Percentiles rank a stretch among this genome's conserved stretches.
Evolutionary conservation across 306 rosid genomes (phyloP).

Genomic region (Hippophae tibetana): DNA sequence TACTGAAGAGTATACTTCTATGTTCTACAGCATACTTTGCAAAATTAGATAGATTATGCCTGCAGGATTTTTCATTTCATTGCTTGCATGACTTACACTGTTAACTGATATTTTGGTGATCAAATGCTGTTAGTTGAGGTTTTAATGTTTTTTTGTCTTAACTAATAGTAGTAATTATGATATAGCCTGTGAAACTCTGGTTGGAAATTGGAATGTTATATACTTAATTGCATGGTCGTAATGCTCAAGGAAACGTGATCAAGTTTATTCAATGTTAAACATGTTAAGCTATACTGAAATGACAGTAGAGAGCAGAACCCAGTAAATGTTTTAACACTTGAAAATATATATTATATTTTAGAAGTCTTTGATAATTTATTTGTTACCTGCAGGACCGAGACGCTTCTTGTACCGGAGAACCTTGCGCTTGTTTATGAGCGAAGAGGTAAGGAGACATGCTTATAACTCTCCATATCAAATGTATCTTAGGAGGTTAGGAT

Average conservation of each 20-base stretch:
- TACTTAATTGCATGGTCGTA: too few relatives aligned
- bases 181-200: too few relatives aligned
- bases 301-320: background rate
- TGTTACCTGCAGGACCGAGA: constrained; percentile 61
- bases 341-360: background rate
- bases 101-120: constrained; percentile 9
- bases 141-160: too few relatives aligned
- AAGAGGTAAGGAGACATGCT: constrained; percentile 52
- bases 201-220: too few relatives aligned
- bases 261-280: too few relatives aligned
- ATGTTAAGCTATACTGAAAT: background rate
- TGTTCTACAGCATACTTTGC: background rate
- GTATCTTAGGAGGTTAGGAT: background rate
- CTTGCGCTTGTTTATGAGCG: constrained; percentile 56
- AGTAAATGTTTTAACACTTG: background rate
- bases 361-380: constrained; percentile 13
- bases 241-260: too few relatives aligned
- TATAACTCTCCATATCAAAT: constrained; percentile 9
- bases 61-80: background rate
- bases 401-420: constrained; percentile 58
- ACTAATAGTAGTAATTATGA: too few relatives aligned
- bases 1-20: constrained; percentile 48
- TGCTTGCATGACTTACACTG: background rate
- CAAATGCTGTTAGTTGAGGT: background rate
- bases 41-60: background rate